These are phyloP conservation scores for Stachybotrys chlorohalonatus DNA, from an alignment of 2,329 filamentous ascomycete species.

Conservation along the genomic window DNA sequence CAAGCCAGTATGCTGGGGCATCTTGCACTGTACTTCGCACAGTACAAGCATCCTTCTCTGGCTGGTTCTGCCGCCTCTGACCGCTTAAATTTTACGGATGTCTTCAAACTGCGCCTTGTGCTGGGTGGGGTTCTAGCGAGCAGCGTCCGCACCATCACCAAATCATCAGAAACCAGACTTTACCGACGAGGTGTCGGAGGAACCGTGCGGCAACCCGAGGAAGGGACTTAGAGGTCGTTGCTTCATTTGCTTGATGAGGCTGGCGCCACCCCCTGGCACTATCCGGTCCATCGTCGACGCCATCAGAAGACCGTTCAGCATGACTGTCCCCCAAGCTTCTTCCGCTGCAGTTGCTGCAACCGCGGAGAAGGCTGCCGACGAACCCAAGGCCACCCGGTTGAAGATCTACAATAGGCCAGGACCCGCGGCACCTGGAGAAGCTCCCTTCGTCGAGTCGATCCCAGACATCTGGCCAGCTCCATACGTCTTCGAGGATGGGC, in stretches of 20 bases:
- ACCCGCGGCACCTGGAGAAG: neutral
- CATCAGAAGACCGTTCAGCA: neutral
- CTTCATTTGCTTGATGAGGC: neutral
- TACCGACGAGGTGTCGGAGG: neutral
- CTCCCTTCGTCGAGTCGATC: slow-evolving; percentile 19
- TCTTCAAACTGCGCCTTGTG: neutral
- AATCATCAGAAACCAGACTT: neutral
- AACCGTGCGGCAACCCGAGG: neutral
- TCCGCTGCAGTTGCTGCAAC: neutral
- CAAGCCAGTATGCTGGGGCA: no score
- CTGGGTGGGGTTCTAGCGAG: neutral
- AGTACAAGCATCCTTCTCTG: no score
- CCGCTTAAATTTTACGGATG: slow-evolving; percentile 15
- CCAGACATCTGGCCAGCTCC: slow-evolving; percentile 46
- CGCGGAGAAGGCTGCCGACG: neutral
- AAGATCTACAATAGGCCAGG: neutral
- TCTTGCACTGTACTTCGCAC: neutral
- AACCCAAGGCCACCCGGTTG: neutral
- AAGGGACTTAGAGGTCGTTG: neutral
- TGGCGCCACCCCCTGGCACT: no score
- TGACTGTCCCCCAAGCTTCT: neutral
- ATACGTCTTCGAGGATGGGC: slow-evolving; percentile 74
- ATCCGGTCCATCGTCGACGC: neutral
- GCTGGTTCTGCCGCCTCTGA: slow-evolving; percentile 15
- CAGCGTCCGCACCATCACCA: neutral